phyloP scores from a whole-genome alignment of 2,329 filamentous ascomycete species.

The Drechslerella dactyloides region DNA sequence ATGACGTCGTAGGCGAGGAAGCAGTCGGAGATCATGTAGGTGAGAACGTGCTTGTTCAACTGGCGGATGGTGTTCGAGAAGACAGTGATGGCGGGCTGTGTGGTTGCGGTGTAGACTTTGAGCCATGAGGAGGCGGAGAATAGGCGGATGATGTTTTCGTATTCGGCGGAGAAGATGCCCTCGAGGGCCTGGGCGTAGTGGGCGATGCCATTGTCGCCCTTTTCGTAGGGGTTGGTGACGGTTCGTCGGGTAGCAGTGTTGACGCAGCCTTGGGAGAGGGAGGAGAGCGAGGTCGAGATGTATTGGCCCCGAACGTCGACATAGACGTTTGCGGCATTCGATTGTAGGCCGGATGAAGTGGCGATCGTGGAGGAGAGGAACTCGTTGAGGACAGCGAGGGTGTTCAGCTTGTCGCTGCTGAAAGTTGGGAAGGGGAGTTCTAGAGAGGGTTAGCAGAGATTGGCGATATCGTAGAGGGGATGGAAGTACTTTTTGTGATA shows the following conservation, averaged over 20 bases:
- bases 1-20: constrained; percentile 95
- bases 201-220: constrained; percentile 88
- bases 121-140: constrained; percentile 87
- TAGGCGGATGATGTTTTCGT: constrained; percentile 85
- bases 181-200: constrained; percentile 88
- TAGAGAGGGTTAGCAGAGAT: constrained; percentile 53
- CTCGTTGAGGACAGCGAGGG: constrained; percentile 53
- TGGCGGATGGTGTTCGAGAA: constrained; percentile 85
- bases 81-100: constrained; percentile 77
- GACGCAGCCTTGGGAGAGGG: constrained; percentile 83
- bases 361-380: constrained; percentile 55
- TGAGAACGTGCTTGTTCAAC: constrained; percentile 85
- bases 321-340: constrained; percentile 72
- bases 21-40: constrained; percentile 86
- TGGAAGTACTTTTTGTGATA: constrained; percentile 77
- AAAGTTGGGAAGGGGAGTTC: constrained; percentile 79
- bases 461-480: constrained; percentile 31
- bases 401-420: constrained; percentile 72
- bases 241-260: constrained; percentile 74
- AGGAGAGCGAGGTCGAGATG: constrained; percentile 79
- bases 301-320: constrained; percentile 86
- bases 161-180: constrained; percentile 83
- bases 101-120: constrained; percentile 77
- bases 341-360: constrained; percentile 53
- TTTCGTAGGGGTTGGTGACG: constrained; percentile 76